These are phyloP conservation scores for Solanum raphanifolium DNA, from an alignment of 257 asterid genomes.

Conservation along the genomic window DNA sequence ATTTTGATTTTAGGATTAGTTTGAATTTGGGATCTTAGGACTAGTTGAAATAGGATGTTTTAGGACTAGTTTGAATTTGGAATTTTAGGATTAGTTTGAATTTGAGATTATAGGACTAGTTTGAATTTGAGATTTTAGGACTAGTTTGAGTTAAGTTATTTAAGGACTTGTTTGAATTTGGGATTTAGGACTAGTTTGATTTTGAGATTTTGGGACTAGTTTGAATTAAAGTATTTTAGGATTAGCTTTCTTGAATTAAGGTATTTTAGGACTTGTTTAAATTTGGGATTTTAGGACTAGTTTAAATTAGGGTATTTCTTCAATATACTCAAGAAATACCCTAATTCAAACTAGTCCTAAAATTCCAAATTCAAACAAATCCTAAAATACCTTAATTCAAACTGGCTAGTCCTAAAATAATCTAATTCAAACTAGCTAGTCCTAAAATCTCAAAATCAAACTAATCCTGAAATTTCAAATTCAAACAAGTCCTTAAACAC, in stretches of 20 bases:
- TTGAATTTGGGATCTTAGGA: not conserved
- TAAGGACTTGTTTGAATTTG: not conserved
- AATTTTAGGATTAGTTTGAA: not conserved
- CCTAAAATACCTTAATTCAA: not conserved
- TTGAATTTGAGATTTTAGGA: too few relatives aligned
- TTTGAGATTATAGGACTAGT: not conserved
- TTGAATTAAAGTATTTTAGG: too few relatives aligned
- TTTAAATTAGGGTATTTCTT: too few relatives aligned
- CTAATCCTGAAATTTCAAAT: fast-evolving
- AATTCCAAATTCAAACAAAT: not conserved
- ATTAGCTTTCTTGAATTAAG: too few relatives aligned
- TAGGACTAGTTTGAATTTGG: not conserved
- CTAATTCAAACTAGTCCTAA: not conserved
- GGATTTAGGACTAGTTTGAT: not conserved
- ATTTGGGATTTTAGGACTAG: too few relatives aligned
- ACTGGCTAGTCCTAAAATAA: not conserved
- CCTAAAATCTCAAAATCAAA: not conserved
- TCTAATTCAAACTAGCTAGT: not conserved
- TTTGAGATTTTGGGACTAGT: too few relatives aligned
- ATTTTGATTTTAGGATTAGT: too few relatives aligned
- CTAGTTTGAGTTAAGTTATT: too few relatives aligned
- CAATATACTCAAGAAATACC: too few relatives aligned
- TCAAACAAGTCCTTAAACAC: not conserved
- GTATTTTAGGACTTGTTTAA: too few relatives aligned
- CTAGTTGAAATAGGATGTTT: not conserved